Evolutionary conservation across 495 filamentous ascomycete species (phyloP).

Genomic region (Hypomontagnella submonticulosa): DNA sequence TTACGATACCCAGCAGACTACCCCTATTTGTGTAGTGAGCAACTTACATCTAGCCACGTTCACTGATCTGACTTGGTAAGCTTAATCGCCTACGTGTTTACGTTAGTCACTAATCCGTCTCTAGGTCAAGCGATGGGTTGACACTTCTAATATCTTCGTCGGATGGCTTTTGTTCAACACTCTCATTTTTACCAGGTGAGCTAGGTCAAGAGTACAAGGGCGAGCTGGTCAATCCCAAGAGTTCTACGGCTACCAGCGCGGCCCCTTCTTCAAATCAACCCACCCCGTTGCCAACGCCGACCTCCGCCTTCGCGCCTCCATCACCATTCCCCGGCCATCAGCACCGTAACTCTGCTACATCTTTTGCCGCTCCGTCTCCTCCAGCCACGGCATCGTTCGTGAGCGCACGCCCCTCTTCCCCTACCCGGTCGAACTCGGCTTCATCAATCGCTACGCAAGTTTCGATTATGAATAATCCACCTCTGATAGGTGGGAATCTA

Average conservation of each 20-base stretch:
- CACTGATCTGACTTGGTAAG: slow-evolving; percentile 94
- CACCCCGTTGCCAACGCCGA: slow-evolving; percentile 74
- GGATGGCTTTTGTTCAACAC: slow-evolving; percentile 94
- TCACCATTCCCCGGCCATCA: slow-evolving; percentile 66
- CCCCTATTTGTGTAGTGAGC: slow-evolving; percentile 90
- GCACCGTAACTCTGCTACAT: slow-evolving; percentile 60
- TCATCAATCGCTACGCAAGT: slow-evolving; percentile 80
- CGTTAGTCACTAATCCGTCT: slow-evolving; percentile 44
- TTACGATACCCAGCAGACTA: slow-evolving; percentile 97
- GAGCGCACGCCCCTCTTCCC: slow-evolving; percentile 72
- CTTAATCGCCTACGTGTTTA: not conserved
- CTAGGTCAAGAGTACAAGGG: slow-evolving; percentile 87
- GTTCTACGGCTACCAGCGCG: slow-evolving; percentile 52
- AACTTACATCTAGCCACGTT: slow-evolving; percentile 98
- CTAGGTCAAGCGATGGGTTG: slow-evolving; percentile 91
- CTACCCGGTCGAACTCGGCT: slow-evolving; percentile 83
- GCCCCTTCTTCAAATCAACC: slow-evolving; percentile 65
- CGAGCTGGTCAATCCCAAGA: slow-evolving; percentile 64
- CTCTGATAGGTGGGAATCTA: slow-evolving; percentile 76
- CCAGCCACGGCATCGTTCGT: slow-evolving; percentile 61
- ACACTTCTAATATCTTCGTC: slow-evolving; percentile 96
- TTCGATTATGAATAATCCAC: slow-evolving; percentile 76
- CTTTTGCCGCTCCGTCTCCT: slow-evolving; percentile 67
- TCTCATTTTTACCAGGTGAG: slow-evolving; percentile 86
- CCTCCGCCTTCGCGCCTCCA: slow-evolving; percentile 65